Percentiles rank a stretch among this genome's conserved stretches.
Evolutionary conservation across 805 yeast genomes (phyloP).

Genomic region (Starmerella roubikii): DNA sequence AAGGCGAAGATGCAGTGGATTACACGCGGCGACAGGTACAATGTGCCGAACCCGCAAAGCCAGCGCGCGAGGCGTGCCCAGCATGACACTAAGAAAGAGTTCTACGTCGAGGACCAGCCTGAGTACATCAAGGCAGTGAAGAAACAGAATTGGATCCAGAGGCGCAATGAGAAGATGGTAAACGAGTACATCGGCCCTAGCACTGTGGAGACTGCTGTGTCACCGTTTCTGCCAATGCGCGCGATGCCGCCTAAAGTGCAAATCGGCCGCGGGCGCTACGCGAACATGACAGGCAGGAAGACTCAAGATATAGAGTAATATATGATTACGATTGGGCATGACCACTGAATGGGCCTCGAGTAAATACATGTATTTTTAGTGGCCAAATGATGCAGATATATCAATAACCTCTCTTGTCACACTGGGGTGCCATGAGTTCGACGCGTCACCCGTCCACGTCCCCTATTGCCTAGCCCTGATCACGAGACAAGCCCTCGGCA

Average conservation of each 20-base stretch:
- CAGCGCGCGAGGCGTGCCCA: conserved; percentile 65
- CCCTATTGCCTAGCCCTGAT: no score
- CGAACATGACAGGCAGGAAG: conserved; percentile 37
- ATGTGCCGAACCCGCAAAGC: conserved; percentile 78
- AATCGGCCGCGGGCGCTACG: conserved; percentile 76
- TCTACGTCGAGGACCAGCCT: conserved; percentile 78
- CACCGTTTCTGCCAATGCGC: conserved; percentile 71
- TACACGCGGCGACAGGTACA: conserved; percentile 68
- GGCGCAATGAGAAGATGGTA: conserved; percentile 71
- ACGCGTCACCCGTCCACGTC: no score
- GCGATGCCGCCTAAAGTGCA: conserved; percentile 38
- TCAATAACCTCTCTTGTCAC: no score
- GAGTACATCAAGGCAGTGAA: conserved; percentile 82
- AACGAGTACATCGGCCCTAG: conserved; percentile 94
- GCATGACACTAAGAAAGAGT: conserved; percentile 61
- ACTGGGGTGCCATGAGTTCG: no score
- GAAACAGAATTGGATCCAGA: conserved; percentile 74
- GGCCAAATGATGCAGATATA: no score
- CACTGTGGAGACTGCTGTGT: conserved; percentile 58
- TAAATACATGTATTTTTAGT: no score
- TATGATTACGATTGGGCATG: not conserved
- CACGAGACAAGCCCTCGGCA: no score
- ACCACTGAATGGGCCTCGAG: no score
- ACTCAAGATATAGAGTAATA: conserved; percentile 4
- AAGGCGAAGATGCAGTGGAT: conserved; percentile 91